Conservation (phyloP, 2,329 filamentous ascomycete species). For the Cladophialophora yegresii region DNA sequence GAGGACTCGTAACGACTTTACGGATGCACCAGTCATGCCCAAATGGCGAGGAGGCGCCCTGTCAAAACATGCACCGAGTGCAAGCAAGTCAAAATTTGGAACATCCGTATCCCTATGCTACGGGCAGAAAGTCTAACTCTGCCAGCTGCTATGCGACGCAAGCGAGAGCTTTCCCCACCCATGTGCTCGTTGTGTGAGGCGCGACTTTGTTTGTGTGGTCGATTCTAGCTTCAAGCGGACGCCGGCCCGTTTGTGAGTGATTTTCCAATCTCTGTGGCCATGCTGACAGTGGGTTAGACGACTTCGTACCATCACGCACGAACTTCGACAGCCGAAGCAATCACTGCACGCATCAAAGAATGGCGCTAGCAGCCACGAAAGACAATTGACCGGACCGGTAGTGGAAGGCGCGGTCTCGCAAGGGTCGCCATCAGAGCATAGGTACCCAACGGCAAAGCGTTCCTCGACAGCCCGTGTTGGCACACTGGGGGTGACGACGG, state of each 20-base stretch:
- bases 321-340: slow-evolving; percentile 17
- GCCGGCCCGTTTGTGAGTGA: slow-evolving; percentile 12
- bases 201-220: slow-evolving; percentile 14
- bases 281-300: slow-evolving; percentile 7
- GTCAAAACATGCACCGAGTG: slow-evolving; percentile 21
- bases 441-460: not conserved
- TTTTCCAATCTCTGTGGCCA: not conserved
- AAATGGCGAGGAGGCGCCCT: slow-evolving; percentile 12
- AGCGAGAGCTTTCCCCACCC: slow-evolving; percentile 18
- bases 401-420: not conserved
- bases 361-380: not conserved
- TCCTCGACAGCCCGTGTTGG: not conserved
- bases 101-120: too few relatives aligned
- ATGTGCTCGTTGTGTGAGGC: slow-evolving; percentile 14
- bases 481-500: not conserved
- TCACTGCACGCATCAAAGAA: slow-evolving; percentile 10
- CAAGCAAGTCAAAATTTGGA: slow-evolving; percentile 16
- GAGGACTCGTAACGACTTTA: too few relatives aligned
- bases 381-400: not conserved
- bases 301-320: slow-evolving; percentile 16
- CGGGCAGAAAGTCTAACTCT: not conserved
- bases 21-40: slow-evolving; percentile 1
- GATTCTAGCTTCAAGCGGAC: slow-evolving; percentile 22
- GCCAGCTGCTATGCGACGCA: slow-evolving; percentile 17
- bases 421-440: too few relatives aligned